Conservation (phyloP, 2,329 filamentous ascomycete genomes). For the Penicillium sp. region DNA sequence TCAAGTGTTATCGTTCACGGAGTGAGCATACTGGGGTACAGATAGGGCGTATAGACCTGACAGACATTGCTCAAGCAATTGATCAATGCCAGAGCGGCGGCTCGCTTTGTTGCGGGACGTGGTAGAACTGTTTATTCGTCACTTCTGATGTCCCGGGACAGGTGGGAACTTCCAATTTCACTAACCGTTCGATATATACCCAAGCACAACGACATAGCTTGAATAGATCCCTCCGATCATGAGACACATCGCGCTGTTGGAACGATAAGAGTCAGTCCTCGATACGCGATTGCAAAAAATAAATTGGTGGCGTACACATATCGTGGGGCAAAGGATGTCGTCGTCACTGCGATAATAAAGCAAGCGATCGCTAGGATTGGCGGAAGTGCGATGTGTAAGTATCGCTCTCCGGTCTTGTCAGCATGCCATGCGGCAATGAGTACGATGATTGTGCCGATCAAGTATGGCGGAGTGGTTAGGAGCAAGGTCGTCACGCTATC, state of each 20-base stretch:
- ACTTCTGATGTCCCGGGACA: not conserved
- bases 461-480: constrained; percentile 14
- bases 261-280: not conserved
- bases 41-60: constrained; percentile 17
- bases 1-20: not conserved
- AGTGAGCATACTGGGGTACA: constrained; percentile 15
- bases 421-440: constrained; percentile 16
- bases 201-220: constrained; percentile 15
- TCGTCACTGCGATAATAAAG: constrained; percentile 12
- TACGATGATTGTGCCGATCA: constrained; percentile 12
- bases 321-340: constrained; percentile 11
- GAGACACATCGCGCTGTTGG: constrained; percentile 15
- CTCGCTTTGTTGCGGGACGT: constrained; percentile 15
- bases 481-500: constrained; percentile 10
- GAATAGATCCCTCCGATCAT: constrained; percentile 15
- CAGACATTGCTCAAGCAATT: constrained; percentile 18
- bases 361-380: constrained; percentile 10
- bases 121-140: constrained; percentile 7
- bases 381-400: constrained; percentile 12
- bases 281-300: not conserved
- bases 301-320: constrained; percentile 12
- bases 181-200: constrained; percentile 14
- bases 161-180: not conserved
- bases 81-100: constrained; percentile 15
- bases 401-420: constrained; percentile 14